phyloP scores from a whole-genome alignment of 768 basidiomycete species.

The Gelatoporia subvermispora region DNA sequence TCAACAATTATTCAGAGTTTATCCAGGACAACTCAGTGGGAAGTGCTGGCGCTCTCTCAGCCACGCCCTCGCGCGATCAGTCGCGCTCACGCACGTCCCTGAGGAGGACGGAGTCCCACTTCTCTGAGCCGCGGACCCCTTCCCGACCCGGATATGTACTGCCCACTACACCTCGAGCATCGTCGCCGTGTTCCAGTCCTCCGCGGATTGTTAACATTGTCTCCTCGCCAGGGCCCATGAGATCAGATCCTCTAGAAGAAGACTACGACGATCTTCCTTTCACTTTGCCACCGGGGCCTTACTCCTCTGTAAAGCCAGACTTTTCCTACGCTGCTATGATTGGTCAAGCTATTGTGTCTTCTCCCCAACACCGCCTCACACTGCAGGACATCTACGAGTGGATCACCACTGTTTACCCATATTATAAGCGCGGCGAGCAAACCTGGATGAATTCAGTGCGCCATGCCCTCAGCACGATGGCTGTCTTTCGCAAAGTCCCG shows the following conservation, averaged over 20 bases:
- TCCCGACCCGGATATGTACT: constrained; percentile 24
- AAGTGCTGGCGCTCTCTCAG: no score
- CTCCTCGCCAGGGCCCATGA: constrained; percentile 81
- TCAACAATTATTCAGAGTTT: neutral
- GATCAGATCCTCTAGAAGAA: constrained; percentile 52
- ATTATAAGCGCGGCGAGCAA: constrained; percentile 86
- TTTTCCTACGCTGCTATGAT: constrained; percentile 93
- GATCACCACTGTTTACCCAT: constrained; percentile 91
- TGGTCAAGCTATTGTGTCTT: constrained; percentile 89
- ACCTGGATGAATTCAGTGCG: constrained; percentile 99
- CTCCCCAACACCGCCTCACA: constrained; percentile 77
- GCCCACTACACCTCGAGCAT: constrained; percentile 55
- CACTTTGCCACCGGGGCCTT: constrained; percentile 79
- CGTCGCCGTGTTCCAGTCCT: constrained; percentile 65
- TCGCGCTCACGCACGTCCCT: neutral
- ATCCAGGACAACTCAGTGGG: neutral
- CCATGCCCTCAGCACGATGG: constrained; percentile 92
- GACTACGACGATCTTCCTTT: constrained; percentile 68
- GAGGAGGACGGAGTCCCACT: constrained; percentile 6
- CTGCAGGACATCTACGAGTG: constrained; percentile 95
- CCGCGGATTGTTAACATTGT: constrained; percentile 63
- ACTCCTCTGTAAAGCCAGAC: constrained; percentile 74
- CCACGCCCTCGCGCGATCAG: neutral
- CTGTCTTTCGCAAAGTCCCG: constrained; percentile 82
- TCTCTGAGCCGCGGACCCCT: constrained; percentile 12